Percentiles rank a stretch among this genome's conserved stretches.
phyloP scores from a whole-genome alignment of 2,329 filamentous ascomycete species.

The Fusarium verrucosum region DNA sequence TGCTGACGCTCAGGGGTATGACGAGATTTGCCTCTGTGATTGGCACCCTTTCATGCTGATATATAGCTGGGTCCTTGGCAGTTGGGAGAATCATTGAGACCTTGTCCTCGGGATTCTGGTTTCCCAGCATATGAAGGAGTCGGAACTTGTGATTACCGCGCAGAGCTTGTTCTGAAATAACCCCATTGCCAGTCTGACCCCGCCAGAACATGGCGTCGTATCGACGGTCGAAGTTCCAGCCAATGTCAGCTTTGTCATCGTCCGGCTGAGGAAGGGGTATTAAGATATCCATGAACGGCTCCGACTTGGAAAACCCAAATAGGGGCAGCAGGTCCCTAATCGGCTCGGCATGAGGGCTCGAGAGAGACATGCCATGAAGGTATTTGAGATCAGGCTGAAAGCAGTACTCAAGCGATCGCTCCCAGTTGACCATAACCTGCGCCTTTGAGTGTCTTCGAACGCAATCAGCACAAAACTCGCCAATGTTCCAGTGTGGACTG shows the following conservation, averaged over 20 bases:
- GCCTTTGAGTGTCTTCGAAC: conserved; percentile 70
- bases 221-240: conserved; percentile 66
- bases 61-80: conserved; percentile 49
- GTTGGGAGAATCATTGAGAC: conserved; percentile 67
- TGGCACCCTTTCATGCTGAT: conserved; percentile 65
- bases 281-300: conserved; percentile 79
- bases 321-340: conserved; percentile 74
- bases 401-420: conserved; percentile 72
- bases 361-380: conserved; percentile 78
- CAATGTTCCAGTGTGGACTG: conserved; percentile 69
- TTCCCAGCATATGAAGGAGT: conserved; percentile 74
- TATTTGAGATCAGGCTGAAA: conserved; percentile 79
- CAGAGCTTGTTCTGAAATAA: conserved; percentile 61
- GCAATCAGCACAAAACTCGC: conserved; percentile 72
- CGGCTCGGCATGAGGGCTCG: conserved; percentile 68
- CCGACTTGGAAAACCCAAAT: conserved; percentile 78
- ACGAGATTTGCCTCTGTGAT: conserved; percentile 62
- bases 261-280: conserved; percentile 67
- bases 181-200: conserved; percentile 69
- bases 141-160: conserved; percentile 76
- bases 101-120: conserved; percentile 59
- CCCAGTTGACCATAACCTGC: conserved; percentile 74
- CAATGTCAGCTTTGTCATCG: conserved; percentile 54
- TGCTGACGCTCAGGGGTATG: conserved; percentile 65
- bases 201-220: conserved; percentile 77